Evolutionary conservation across 1,284 basidiomycete species (phyloP).

Genomic region (Fistulinella staudtii): DNA sequence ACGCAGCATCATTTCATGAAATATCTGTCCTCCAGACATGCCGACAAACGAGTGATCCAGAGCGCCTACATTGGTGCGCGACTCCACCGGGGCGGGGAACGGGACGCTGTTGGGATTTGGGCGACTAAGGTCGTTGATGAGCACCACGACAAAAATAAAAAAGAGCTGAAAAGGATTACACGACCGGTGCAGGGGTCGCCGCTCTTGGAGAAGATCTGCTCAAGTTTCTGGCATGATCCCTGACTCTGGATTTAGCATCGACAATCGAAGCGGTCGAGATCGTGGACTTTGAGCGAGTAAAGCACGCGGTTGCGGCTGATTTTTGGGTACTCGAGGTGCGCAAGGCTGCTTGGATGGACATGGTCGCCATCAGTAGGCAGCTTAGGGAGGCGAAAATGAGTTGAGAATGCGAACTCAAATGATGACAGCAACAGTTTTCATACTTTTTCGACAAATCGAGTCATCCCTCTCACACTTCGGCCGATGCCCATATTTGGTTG

Average conservation of each 20-base stretch:
- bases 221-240: slow-evolving; percentile 63
- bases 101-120: slow-evolving; percentile 57
- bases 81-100: slow-evolving; percentile 42
- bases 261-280: slow-evolving; percentile 48
- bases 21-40: slow-evolving; percentile 94
- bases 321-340: slow-evolving; percentile 46
- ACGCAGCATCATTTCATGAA: slow-evolving; percentile 99
- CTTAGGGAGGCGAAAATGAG: slow-evolving; percentile 3
- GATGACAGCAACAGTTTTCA: background rate
- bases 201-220: slow-evolving; percentile 59
- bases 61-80: slow-evolving; percentile 39
- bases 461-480: slow-evolving; percentile 18
- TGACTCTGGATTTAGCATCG: slow-evolving; percentile 69
- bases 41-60: slow-evolving; percentile 86
- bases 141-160: slow-evolving; percentile 5
- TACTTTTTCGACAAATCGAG: slow-evolving; percentile 18
- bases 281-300: slow-evolving; percentile 54
- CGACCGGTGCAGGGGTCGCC: slow-evolving; percentile 57
- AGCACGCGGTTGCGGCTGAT: slow-evolving; percentile 35
- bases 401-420: slow-evolving; percentile 7
- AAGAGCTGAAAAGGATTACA: slow-evolving; percentile 36
- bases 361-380: slow-evolving; percentile 15
- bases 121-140: slow-evolving; percentile 43
- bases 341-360: slow-evolving; percentile 37
- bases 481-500: slow-evolving; percentile 18